A percentile compares a stretch with the other conserved stretches of the same genome.
These are phyloP conservation scores for Cryptococcus depauperatus DNA, from an alignment of 1,284 basidiomycete species.

Conservation along the genomic window DNA sequence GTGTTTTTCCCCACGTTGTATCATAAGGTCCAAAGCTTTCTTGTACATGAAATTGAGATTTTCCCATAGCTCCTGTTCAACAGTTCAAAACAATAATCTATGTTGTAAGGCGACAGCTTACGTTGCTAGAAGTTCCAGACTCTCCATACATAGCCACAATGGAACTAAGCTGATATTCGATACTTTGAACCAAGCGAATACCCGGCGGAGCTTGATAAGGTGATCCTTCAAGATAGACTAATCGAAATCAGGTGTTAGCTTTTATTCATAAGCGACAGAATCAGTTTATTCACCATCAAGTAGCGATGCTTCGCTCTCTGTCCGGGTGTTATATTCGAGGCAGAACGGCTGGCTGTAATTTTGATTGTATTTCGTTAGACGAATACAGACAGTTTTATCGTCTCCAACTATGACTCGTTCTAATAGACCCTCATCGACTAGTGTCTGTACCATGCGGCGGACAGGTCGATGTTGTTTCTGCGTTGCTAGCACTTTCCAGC, in stretches of 20 bases:
- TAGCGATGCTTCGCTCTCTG: neutral
- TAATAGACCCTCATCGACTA: conserved; percentile 26
- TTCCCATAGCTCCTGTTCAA: conserved; percentile 6
- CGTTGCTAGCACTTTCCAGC: conserved; percentile 15
- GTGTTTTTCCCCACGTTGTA: conserved; percentile 23
- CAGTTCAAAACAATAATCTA: too few species aligned
- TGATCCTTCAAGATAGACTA: too few species aligned
- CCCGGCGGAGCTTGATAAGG: too few species aligned
- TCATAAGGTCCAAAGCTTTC: conserved; percentile 29
- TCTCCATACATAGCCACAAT: too few species aligned
- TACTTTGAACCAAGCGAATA: too few species aligned
- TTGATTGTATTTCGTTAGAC: conserved; percentile 33
- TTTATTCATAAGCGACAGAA: too few species aligned
- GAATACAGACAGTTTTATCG: conserved; percentile 23
- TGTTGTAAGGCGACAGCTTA: too few species aligned
- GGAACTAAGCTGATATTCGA: too few species aligned
- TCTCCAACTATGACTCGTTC: conserved; percentile 32
- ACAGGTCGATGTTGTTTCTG: conserved; percentile 27
- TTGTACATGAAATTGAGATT: conserved; percentile 19
- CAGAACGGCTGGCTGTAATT: neutral
- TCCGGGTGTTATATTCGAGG: neutral
- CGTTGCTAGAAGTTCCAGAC: too few species aligned
- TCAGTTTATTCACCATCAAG: neutral
- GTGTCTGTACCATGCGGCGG: conserved; percentile 19
- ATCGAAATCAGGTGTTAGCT: neutral